phyloP scores from a whole-genome alignment of 169 alveolate species.

The Cryptosporidium meleagridis region DNA sequence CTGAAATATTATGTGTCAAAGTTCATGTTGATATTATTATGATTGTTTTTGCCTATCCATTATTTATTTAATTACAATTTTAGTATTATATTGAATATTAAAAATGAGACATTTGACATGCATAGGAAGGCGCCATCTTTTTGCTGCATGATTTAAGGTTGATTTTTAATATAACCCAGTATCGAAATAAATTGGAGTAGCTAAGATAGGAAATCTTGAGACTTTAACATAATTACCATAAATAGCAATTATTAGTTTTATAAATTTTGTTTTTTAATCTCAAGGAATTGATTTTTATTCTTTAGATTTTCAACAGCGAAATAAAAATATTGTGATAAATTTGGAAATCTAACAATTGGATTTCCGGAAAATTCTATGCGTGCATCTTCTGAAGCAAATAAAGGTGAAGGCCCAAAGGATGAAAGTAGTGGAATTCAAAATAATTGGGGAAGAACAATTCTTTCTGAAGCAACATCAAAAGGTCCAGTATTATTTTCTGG shows the following conservation, averaged over 20 bases:
- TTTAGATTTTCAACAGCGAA: not conserved
- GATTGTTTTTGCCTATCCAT: not conserved
- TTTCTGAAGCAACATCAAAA: constrained; percentile 54
- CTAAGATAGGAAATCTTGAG: constrained; percentile 6
- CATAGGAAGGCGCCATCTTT: constrained; percentile 22
- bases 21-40: too few species aligned
- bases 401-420: constrained; percentile 17
- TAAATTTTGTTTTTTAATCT: not conserved
- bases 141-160: constrained; percentile 29
- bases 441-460: constrained; percentile 45
- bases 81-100: not conserved
- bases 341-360: not conserved
- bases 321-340: not conserved
- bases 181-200: not conserved
- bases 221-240: not conserved
- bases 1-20: not conserved
- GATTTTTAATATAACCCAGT: not conserved
- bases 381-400: constrained; percentile 17
- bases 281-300: not conserved
- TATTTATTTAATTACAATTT: not conserved
- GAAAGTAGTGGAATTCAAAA: constrained; percentile 4
- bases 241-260: not conserved
- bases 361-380: constrained; percentile 26
- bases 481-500: constrained; percentile 72
- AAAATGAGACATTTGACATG: constrained; percentile 23